Percentiles rank a stretch among this genome's conserved stretches.
Evolutionary conservation across 2,329 filamentous ascomycete genomes (phyloP).

Genomic region (Ceratocystis cubensis): DNA sequence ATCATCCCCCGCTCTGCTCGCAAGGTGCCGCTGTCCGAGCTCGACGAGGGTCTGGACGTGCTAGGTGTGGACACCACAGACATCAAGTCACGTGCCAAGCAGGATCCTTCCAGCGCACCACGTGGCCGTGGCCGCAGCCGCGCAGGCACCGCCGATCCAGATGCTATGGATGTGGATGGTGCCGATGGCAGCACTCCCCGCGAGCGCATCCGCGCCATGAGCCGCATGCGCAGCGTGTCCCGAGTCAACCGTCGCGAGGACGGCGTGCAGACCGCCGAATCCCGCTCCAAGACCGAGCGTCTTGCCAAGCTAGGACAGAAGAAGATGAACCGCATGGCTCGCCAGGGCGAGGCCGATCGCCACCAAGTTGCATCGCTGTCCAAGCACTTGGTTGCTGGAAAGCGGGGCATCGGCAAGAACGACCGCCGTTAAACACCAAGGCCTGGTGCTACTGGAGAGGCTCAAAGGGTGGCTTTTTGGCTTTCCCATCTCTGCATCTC

Average conservation of each 20-base stretch:
- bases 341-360: conserved; percentile 92
- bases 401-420: conserved; percentile 88
- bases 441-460: no score
- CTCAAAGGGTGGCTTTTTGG: no score
- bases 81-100: conserved; percentile 59
- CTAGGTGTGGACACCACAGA: conserved; percentile 75
- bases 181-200: conserved; percentile 31
- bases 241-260: conserved; percentile 56
- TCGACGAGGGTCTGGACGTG: conserved; percentile 72
- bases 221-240: conserved; percentile 40
- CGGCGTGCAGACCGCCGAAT: conserved; percentile 56
- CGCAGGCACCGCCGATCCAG: conserved; percentile 48
- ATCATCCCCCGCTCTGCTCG: conserved; percentile 74
- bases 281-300: conserved; percentile 68
- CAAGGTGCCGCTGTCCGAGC: conserved; percentile 71
- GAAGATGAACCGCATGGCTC: conserved; percentile 97
- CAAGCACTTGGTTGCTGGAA: conserved; percentile 89
- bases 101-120: conserved; percentile 41
- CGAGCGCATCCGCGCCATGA: conserved; percentile 59
- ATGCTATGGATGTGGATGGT: conserved; percentile 63
- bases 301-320: conserved; percentile 84
- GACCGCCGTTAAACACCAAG: conserved; percentile 44
- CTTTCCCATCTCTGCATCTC: no score
- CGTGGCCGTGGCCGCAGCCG: conserved; percentile 60
- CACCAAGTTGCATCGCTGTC: conserved; percentile 68